phyloP scores from a whole-genome alignment of 1,284 basidiomycete genomes.

The Thelephora terrestris region DNA sequence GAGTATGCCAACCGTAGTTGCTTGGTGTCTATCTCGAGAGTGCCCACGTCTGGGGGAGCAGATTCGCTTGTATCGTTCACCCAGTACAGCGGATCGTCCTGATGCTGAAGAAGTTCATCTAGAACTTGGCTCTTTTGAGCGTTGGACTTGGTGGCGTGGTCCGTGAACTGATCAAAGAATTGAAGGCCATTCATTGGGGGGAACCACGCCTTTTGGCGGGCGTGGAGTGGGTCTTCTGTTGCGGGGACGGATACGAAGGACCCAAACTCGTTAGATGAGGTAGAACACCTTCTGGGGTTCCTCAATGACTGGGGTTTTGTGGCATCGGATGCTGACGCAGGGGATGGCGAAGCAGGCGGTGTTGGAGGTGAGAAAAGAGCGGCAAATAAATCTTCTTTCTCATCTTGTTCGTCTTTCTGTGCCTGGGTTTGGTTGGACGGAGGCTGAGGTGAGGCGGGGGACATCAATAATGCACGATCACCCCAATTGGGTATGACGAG shows the following conservation, averaged over 20 bases:
- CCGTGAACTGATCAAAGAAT: conserved; percentile 51
- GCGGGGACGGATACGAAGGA: conserved; percentile 56
- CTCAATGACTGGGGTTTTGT: conserved; percentile 1
- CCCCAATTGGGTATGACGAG: too few species aligned
- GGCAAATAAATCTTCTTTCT: conserved; percentile 32
- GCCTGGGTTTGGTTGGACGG: too few species aligned
- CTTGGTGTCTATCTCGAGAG: not conserved
- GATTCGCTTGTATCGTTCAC: conserved; percentile 7
- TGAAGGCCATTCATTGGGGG: conserved; percentile 20
- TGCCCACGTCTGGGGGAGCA: conserved; percentile 5
- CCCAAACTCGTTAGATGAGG: conserved; percentile 49
- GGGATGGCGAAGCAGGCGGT: conserved; percentile 28
- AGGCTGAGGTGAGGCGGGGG: too few species aligned
- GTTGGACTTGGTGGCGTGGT: conserved; percentile 41
- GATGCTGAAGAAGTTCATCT: conserved; percentile 51
- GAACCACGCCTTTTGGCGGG: conserved; percentile 13
- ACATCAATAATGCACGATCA: too few species aligned
- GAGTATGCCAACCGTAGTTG: conserved; percentile 4
- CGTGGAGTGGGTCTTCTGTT: conserved; percentile 44
- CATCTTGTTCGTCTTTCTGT: conserved; percentile 8
- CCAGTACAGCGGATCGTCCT: conserved; percentile 61
- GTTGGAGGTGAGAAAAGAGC: conserved; percentile 35
- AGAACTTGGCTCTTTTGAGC: conserved; percentile 41
- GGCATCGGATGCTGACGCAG: conserved; percentile 6
- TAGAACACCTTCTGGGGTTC: conserved; percentile 12